Base-by-base conservation (phyloP, 2,329 filamentous ascomycete species). In the Fusarium pseudoanthophilum region DNA sequence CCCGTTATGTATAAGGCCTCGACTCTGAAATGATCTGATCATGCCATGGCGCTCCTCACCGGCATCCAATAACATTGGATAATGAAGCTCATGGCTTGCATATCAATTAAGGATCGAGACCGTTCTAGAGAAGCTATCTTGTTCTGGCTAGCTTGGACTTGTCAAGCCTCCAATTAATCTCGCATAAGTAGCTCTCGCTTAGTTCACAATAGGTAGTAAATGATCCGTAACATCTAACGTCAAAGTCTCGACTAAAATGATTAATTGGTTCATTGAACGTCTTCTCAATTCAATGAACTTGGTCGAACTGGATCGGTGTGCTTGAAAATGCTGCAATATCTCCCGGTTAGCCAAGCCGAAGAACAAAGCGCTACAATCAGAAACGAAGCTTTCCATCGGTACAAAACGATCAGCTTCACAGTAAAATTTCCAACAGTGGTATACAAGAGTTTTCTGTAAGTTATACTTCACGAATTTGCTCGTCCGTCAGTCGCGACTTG, bases 331-430 rank as follows among this genome's bases (percentile, higher is more conserved):
- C 18, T 45, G 11, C 13, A 20, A 3, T 11, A 4, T 46, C 24
- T 20, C n/a, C 43, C 5, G 24, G 1, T 15, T 28, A 11, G 4
- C 11, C 5, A 20, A 28, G 43, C 5, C 4, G 4, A 21, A 7
- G 11, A 28, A 20, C 1, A 28, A 20, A 5, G 4, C 15, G 2
- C 26, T 28, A 21, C 2, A 11, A 28, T 28, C 3, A 21, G 24
- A 15, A 3, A 21, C 32, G 0, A 7, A 8, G 21, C 18, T 15
- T 9, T 10, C 20, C 28, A 4, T 46, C 4, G 15, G 4, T 7
- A 5, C 11, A 9, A 20, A 26, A 0, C 43, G 5, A 4, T 11
- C 4, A 14, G 4, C 20, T 6, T 20, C 1, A 10, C 5, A 46
- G 24, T 5, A 34, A 34, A 34, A 34, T 34, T 34, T 14, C 9